These are phyloP conservation scores for Leccinum pachyderme DNA, from an alignment of 1,284 basidiomycete genomes.

Conservation along the genomic window DNA sequence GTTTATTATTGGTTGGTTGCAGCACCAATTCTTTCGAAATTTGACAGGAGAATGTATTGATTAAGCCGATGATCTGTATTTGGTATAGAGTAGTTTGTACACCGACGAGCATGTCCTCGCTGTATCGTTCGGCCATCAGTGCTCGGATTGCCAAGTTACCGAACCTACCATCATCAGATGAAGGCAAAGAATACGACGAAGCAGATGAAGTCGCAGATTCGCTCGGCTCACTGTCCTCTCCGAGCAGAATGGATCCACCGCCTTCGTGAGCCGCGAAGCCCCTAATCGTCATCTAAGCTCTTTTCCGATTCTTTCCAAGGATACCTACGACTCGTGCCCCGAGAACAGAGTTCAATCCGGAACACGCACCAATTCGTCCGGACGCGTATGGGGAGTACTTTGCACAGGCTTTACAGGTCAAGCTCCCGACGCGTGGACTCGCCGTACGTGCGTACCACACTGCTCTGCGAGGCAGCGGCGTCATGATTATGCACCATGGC, in stretches of 20 bases:
- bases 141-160: constrained; percentile 69
- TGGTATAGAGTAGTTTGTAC: background rate
- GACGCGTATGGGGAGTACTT: constrained; percentile 57
- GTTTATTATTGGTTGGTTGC: no score
- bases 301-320: constrained; percentile 6
- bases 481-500: constrained; percentile 93
- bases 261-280: constrained; percentile 47
- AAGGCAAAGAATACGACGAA: constrained; percentile 49
- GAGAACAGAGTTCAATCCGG: constrained; percentile 49
- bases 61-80: background rate
- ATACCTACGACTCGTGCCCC: constrained; percentile 10
- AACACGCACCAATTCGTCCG: constrained; percentile 73
- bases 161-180: constrained; percentile 40
- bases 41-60: no score
- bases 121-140: constrained; percentile 67
- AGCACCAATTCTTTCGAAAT: no score
- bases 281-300: background rate
- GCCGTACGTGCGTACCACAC: constrained; percentile 81
- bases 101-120: constrained; percentile 53
- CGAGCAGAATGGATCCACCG: constrained; percentile 53
- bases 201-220: constrained; percentile 60
- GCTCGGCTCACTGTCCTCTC: constrained; percentile 57
- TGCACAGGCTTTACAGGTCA: constrained; percentile 70
- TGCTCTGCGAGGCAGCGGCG: constrained; percentile 45
- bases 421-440: constrained; percentile 58